phyloP scores from a whole-genome alignment of 179 eudicot species.

The Amaranthus tricolor region DNA sequence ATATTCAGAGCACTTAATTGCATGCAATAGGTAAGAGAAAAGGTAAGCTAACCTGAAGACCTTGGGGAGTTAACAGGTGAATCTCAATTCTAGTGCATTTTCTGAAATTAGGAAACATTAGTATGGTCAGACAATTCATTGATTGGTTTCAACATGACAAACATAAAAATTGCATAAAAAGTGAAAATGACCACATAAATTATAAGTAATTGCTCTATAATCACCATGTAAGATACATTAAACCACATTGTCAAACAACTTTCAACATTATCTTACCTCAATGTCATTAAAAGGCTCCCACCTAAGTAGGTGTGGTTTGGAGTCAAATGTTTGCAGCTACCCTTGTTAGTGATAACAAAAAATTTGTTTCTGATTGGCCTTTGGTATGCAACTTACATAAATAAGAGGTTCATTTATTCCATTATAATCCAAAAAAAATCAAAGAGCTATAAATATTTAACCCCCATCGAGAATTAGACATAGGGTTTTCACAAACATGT shows the following conservation, averaged over 20 bases:
- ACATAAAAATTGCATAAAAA: background rate
- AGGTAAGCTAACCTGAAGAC: constrained; percentile 68
- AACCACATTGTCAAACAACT: background rate
- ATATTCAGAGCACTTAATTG: background rate
- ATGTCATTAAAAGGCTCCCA: background rate
- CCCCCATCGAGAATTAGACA: too few relatives aligned
- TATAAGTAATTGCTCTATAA: background rate
- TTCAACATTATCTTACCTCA: background rate
- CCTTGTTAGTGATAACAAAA: too few relatives aligned
- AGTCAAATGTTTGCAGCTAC: too few relatives aligned
- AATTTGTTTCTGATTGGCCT: too few relatives aligned
- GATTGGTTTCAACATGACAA: background rate
- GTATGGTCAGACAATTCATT: background rate
- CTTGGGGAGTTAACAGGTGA: constrained; percentile 88
- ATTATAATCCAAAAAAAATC: too few relatives aligned
- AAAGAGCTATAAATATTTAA: too few relatives aligned
- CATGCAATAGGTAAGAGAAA: background rate
- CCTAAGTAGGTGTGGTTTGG: too few relatives aligned
- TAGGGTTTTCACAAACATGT: background rate
- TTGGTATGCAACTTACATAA: too few relatives aligned
- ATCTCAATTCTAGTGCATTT: constrained; percentile 98
- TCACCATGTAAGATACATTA: background rate
- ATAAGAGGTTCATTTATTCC: too few relatives aligned
- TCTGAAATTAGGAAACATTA: constrained; percentile 42
- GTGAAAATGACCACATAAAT: background rate